A percentile compares a stretch with the other conserved stretches of the same genome.
phyloP scores from a whole-genome alignment of 2,329 filamentous ascomycete genomes.

The Alternaria sp. region DNA sequence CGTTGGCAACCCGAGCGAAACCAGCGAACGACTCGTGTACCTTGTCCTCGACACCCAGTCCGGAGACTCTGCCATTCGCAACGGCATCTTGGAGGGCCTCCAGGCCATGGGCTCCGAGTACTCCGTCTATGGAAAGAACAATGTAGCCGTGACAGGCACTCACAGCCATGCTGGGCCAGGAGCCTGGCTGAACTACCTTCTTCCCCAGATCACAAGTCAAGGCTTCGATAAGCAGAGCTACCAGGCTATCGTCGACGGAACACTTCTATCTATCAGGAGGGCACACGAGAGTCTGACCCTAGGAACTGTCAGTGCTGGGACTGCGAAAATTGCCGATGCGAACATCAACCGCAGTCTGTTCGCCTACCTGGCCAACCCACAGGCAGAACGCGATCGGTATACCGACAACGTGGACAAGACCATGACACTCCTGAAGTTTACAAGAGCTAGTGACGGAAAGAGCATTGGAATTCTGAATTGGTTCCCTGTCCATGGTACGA shows the following conservation, averaged over 20 bases:
- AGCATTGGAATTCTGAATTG: slow-evolving; percentile 85
- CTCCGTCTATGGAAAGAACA: slow-evolving; percentile 77
- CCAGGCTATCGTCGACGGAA: slow-evolving; percentile 86
- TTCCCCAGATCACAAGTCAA: slow-evolving; percentile 88
- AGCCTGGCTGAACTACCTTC: slow-evolving; percentile 92
- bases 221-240: slow-evolving; percentile 91
- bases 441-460: slow-evolving; percentile 76
- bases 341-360: slow-evolving; percentile 91
- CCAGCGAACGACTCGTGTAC: slow-evolving; percentile 81
- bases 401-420: slow-evolving; percentile 74
- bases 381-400: slow-evolving; percentile 76
- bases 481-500: slow-evolving; percentile 93
- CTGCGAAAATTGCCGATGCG: slow-evolving; percentile 74
- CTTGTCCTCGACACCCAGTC: slow-evolving; percentile 86
- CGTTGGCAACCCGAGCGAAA: slow-evolving; percentile 72
- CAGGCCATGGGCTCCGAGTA: slow-evolving; percentile 75
- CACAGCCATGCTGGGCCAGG: slow-evolving; percentile 93
- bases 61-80: slow-evolving; percentile 86
- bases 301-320: slow-evolving; percentile 77
- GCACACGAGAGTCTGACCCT: slow-evolving; percentile 77
- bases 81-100: slow-evolving; percentile 84
- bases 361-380: slow-evolving; percentile 87
- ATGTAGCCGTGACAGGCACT: slow-evolving; percentile 89
- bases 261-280: slow-evolving; percentile 79
- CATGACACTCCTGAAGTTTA: slow-evolving; percentile 82